phyloP scores from a whole-genome alignment of 1,284 basidiomycete genomes.

The Phylloboletellus chloephorus region DNA sequence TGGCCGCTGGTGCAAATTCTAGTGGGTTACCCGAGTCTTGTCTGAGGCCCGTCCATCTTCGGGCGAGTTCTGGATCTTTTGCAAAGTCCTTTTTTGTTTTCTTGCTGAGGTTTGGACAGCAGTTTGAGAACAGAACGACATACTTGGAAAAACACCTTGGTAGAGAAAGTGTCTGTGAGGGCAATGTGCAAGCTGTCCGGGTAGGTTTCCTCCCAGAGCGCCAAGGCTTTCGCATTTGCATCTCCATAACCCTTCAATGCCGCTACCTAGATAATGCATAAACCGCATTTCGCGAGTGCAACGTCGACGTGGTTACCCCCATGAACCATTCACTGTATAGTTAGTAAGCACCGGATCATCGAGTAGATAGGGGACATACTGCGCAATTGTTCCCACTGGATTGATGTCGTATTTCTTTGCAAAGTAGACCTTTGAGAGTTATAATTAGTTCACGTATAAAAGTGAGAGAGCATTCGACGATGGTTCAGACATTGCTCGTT shows the following conservation, averaged over 20 bases:
- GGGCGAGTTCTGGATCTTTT: slow-evolving; percentile 53
- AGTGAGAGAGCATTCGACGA: neutral
- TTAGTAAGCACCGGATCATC: slow-evolving; percentile 5
- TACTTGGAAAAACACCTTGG: slow-evolving; percentile 75
- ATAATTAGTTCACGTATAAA: neutral
- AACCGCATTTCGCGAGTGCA: neutral
- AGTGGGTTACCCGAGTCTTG: slow-evolving; percentile 91
- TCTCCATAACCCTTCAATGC: slow-evolving; percentile 77
- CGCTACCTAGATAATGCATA: slow-evolving; percentile 49
- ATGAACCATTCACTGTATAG: slow-evolving; percentile 85
- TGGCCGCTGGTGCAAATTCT: slow-evolving; percentile 67
- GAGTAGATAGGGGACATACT: slow-evolving; percentile 47
- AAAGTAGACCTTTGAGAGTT: slow-evolving; percentile 60
- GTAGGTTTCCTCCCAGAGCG: slow-evolving; percentile 82
- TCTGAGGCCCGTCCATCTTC: slow-evolving; percentile 76
- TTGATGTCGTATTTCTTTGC: slow-evolving; percentile 67
- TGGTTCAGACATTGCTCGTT: slow-evolving; percentile 73
- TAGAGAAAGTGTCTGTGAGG: slow-evolving; percentile 91
- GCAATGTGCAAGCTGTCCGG: slow-evolving; percentile 59
- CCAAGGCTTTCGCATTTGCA: slow-evolving; percentile 69
- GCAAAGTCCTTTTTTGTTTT: slow-evolving; percentile 50
- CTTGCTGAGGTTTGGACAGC: neutral
- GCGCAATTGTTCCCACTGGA: slow-evolving; percentile 84
- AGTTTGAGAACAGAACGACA: slow-evolving; percentile 6
- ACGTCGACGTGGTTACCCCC: slow-evolving; percentile 52